Evolutionary conservation across 2,329 filamentous ascomycete genomes (phyloP), one percentile per base, ranked within the genome.

Genomic region (Fusarium redolens): DNA sequence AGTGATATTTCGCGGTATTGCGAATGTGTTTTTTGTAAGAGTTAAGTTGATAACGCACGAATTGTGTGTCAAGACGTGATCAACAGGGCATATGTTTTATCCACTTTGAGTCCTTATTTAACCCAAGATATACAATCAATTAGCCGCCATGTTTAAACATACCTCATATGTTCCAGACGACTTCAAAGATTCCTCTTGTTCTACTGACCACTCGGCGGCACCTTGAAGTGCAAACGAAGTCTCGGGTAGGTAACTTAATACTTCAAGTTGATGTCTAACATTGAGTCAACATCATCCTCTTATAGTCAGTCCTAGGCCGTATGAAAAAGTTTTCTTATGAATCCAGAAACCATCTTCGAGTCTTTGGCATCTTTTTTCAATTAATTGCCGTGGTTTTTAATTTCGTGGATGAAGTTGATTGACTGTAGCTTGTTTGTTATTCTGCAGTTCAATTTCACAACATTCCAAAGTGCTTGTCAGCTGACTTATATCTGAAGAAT

Each of bases 371-470:
- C 6, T 7, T 14, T 15, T 4, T 3, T 5, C 7, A 15, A n/a
- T 11, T 15, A 13, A 41, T n/a, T 10, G 13, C 4, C 20, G 13
- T n/a, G 20, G 13, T 9, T 5, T n/a, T n/a, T 13, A 22, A 41
- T n/a, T 13, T 2, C 5, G 8, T 15, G 0, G 7, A 41, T 41
- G 0, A 9, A 6, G 7, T 6, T n/a, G 20, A 0, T n/a, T 14
- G 3, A 0, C 14, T 0, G 4, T n/a, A 5, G 8, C 1, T 6
- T n/a, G 20, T 41, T 2, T 0, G 7, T 20, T 2, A n/a, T 1
- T 7, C 7, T 5, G n/a, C 5, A 0, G 2, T n/a, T 8, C 8
- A 10, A 20, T n/a, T 41, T 7, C 13, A 41, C 13, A 14, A 41
- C 40, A 41, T 41, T n/a, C 40, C 20, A n/a, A 41, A n/a, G 40